A percentile compares a stretch with the other conserved stretches of the same genome.
Conservation (phyloP, 1,284 basidiomycete genomes). For the Coriolopsis trogii region DNA sequence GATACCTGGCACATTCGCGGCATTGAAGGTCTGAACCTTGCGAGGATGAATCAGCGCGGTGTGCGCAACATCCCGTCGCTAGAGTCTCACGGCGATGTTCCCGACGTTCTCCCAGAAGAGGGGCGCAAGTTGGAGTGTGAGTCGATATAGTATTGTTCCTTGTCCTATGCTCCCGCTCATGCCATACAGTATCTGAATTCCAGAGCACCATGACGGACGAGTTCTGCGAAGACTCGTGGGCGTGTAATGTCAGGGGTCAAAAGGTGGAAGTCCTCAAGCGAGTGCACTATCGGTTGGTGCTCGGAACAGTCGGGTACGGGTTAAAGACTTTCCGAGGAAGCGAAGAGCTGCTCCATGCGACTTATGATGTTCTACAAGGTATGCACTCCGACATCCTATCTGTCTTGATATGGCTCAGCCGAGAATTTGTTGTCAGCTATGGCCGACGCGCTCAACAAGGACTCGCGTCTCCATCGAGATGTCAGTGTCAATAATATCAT, state of each 20-base stretch:
- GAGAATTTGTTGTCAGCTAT: too few relatives aligned
- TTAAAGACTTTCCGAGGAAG: neutral
- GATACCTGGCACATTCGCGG: conserved; percentile 10
- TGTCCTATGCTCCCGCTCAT: neutral
- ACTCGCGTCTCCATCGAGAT: neutral
- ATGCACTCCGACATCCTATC: too few relatives aligned
- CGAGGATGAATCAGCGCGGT: neutral
- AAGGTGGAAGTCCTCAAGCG: neutral
- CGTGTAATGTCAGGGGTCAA: neutral
- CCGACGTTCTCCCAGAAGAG: neutral
- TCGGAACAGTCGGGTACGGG: conserved; percentile 6
- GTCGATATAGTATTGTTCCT: neutral
- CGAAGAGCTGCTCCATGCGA: conserved; percentile 7
- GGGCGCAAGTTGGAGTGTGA: neutral
- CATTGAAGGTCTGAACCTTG: conserved; percentile 7
- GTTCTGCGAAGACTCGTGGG: neutral
- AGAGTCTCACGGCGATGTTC: conserved; percentile 6
- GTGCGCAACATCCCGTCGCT: conserved; percentile 7
- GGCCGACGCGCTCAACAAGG: neutral
- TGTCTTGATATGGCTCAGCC: too few relatives aligned
- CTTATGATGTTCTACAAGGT: conserved; percentile 12
- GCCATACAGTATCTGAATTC: neutral
- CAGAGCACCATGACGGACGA: neutral
- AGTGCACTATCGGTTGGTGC: conserved; percentile 7
- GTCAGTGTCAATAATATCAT: neutral